Percentiles rank a stretch among this genome's conserved stretches.
Evolutionary conservation across 1,139 yeast species (phyloP).

Genomic region (Geotrichum fermentans): DNA sequence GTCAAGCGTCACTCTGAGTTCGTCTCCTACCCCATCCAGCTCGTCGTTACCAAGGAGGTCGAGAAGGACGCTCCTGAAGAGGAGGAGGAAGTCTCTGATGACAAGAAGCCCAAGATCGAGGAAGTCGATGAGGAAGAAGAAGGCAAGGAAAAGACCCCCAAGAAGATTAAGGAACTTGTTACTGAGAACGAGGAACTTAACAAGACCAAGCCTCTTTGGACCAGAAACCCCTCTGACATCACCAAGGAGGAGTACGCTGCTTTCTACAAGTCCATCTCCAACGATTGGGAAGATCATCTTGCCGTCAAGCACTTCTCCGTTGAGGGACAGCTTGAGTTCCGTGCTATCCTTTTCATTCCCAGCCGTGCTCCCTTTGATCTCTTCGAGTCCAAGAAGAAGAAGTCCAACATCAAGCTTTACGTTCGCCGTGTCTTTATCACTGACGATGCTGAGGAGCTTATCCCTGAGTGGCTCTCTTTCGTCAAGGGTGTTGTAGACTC

Average conservation of each 20-base stretch:
- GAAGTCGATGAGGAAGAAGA: conserved; percentile 64
- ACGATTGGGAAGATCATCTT: conserved; percentile 99
- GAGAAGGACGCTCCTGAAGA: conserved; percentile 80
- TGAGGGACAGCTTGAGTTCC: conserved; percentile 99
- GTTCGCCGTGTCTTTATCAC: conserved; percentile 99
- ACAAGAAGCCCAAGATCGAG: conserved; percentile 64
- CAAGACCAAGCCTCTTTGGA: conserved; percentile 99
- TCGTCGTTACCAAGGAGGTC: conserved; percentile 97
- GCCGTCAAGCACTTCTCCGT: conserved; percentile 99
- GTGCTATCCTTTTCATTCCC: conserved; percentile 96
- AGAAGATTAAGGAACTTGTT: conserved; percentile 81
- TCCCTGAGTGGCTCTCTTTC: conserved; percentile 98
- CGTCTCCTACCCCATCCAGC: conserved; percentile 98
- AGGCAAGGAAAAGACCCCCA: conserved; percentile 60
- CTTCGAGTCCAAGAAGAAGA: conserved; percentile 97
- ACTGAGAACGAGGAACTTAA: conserved; percentile 94
- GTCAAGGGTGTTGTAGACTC: conserved; percentile 99
- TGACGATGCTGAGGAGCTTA: conserved; percentile 98
- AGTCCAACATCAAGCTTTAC: conserved; percentile 96
- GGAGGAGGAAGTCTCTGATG: conserved; percentile 55
- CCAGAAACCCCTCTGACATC: conserved; percentile 97
- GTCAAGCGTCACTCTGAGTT: conserved; percentile 99
- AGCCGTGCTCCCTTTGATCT: conserved; percentile 99
- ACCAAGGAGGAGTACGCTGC: conserved; percentile 98
- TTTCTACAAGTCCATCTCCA: conserved; percentile 97